phyloP scores from a whole-genome alignment of 805 yeast genomes.

The Myxozyma neotropica region DNA sequence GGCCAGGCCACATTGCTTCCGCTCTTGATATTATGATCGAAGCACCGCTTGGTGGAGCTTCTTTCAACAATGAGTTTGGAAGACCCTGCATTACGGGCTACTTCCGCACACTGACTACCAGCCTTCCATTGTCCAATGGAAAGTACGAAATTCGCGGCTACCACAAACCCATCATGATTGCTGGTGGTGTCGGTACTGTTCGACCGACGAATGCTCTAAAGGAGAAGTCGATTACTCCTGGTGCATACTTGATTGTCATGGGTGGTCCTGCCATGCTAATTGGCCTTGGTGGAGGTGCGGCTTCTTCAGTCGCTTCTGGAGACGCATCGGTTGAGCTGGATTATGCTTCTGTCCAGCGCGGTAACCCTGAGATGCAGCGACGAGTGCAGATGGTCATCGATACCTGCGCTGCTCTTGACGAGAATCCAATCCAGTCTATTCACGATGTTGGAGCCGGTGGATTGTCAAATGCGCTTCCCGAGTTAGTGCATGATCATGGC shows the following conservation, averaged over 20 bases:
- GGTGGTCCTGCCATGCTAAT: slow-evolving; percentile 98
- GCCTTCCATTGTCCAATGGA: slow-evolving; percentile 63
- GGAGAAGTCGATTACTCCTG: slow-evolving; percentile 85
- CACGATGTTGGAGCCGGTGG: slow-evolving; percentile 99
- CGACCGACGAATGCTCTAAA: slow-evolving; percentile 91
- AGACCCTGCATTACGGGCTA: slow-evolving; percentile 97
- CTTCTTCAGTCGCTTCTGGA: slow-evolving; percentile 94
- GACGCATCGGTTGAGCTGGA: slow-evolving; percentile 95
- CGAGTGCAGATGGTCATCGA: slow-evolving; percentile 98
- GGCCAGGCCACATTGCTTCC: slow-evolving; percentile 90
- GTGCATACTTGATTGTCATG: slow-evolving; percentile 84
- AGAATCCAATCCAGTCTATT: slow-evolving; percentile 85
- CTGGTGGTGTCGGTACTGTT: slow-evolving; percentile 98
- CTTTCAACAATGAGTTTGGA: slow-evolving; percentile 98
- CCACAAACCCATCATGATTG: slow-evolving; percentile 99
- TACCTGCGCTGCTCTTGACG: slow-evolving; percentile 76
- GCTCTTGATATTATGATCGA: slow-evolving; percentile 93
- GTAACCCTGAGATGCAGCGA: slow-evolving; percentile 99
- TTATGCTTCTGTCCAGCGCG: slow-evolving; percentile 98
- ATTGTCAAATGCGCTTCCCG: slow-evolving; percentile 94
- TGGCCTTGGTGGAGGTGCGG: slow-evolving; percentile 99
- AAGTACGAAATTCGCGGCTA: slow-evolving; percentile 84
- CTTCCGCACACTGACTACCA: slow-evolving; percentile 90
- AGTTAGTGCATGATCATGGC: slow-evolving; percentile 94
- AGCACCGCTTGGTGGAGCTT: slow-evolving; percentile 97